Evolutionary conservation across 768 basidiomycete genomes (phyloP), one percentile per base, ranked within the genome.

Genomic region (Phaeotremella fagi): DNA sequence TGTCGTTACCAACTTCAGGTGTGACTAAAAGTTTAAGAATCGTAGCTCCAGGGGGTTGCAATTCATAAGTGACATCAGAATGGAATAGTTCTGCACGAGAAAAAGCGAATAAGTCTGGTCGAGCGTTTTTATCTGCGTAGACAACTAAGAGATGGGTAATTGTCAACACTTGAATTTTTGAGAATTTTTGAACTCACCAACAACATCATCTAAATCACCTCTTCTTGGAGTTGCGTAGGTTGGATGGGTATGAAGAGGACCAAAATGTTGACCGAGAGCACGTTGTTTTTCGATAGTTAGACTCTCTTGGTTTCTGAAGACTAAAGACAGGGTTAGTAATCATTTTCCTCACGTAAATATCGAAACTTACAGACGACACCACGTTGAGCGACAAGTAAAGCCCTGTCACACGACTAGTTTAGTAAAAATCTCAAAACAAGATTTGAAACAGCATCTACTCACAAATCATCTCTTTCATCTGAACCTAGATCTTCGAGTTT

Each of bases 21-120:
- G 80, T 79, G 16, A 84, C 82, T 68, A 87, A 78, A 43, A 89
- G 71, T 64, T 86, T 85, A 29, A 91, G 78, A 7, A 86, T 87
- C 12, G 88, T 89, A 27, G 82, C 78, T 61, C 85, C 80, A 1
- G 88, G 88, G 37, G 64, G 66, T 44, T 72, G 66, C 1, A 85
- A 64, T 72, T 91, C 88, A 75, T 88, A 90, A 3, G 85, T 81
- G 53, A 86, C 86, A 71, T 90, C 89, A 2, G 84, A 82, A 74
- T 89, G 87, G 83, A 85, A 88, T 18, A 90, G 79, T 60, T 88
- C 88, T 14, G 83, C 60, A 68, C 85, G 84, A 12, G 85, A 80
- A 67, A 85, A 89, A 4, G 85, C 80, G 27, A 79, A 66, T 4
- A 58, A 58, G 46, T 75, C 74, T 16, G 74, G 74, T 22, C 70